Conservation (phyloP, 2,329 filamentous ascomycete genomes). For the Aspergillus sp. region DNA sequence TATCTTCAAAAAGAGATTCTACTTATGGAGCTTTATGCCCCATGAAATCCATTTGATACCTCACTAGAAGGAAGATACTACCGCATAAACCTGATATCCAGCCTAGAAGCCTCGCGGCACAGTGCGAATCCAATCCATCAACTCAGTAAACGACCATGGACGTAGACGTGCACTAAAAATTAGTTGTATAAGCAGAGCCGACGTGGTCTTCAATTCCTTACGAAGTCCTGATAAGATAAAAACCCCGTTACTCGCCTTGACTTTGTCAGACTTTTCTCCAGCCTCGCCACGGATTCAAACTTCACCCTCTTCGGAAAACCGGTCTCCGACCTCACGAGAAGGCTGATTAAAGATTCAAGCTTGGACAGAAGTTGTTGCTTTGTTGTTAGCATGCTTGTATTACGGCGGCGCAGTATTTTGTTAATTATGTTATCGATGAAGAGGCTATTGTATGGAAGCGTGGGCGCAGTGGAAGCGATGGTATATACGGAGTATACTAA, state of each 20-base stretch:
- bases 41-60: constrained; percentile 5
- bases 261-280: neutral
- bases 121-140: too few relatives aligned
- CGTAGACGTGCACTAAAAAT: constrained; percentile 37
- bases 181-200: neutral
- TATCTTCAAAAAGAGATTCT: neutral
- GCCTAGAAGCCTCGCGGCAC: too few relatives aligned
- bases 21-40: neutral
- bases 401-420: constrained; percentile 66
- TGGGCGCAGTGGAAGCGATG: constrained; percentile 31
- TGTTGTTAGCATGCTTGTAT: constrained; percentile 84
- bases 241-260: neutral
- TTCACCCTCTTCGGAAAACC: constrained; percentile 37
- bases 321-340: constrained; percentile 32
- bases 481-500: constrained; percentile 10
- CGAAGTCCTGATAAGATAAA: neutral
- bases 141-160: constrained; percentile 42
- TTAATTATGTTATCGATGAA: constrained; percentile 70
- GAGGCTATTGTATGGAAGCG: constrained; percentile 23
- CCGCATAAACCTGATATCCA: neutral
- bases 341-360: constrained; percentile 47
- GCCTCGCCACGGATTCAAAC: neutral
- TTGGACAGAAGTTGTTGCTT: constrained; percentile 68
- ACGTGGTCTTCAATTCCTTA: neutral
- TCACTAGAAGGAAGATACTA: neutral